phyloP scores from a whole-genome alignment of 1,139 yeast genomes.

The Taphrina wiesneri region DNA sequence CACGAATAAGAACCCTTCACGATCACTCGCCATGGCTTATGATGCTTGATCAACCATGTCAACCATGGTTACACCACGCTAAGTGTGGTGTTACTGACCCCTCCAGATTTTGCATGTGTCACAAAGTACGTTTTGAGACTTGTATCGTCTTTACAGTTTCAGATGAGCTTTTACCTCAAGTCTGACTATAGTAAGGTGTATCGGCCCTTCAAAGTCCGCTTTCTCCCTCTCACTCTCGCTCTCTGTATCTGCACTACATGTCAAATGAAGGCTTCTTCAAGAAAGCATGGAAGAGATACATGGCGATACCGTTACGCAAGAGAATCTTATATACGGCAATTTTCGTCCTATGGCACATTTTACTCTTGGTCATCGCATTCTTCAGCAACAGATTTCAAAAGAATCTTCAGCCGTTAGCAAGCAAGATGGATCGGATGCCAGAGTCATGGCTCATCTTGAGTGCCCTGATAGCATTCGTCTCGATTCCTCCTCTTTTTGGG shows the following conservation, averaged over 20 bases:
- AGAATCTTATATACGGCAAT: conserved; percentile 11
- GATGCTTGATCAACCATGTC: background rate
- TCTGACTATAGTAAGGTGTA: background rate
- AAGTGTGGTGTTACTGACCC: background rate
- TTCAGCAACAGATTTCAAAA: conserved; percentile 14
- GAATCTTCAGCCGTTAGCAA: conserved; percentile 25
- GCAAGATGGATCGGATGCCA: conserved; percentile 17
- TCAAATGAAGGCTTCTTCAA: background rate
- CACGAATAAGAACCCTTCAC: background rate
- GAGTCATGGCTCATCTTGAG: conserved; percentile 26
- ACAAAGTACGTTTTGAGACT: too few species aligned
- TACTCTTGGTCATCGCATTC: background rate
- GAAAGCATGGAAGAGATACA: conserved; percentile 2
- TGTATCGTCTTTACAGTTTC: too few species aligned
- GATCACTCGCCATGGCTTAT: background rate
- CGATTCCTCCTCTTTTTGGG: conserved; percentile 36
- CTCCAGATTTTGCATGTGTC: too few species aligned
- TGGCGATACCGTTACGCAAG: conserved; percentile 1
- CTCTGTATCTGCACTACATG: background rate
- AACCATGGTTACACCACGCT: background rate
- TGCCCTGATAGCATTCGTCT: conserved; percentile 26
- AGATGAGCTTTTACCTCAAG: background rate
- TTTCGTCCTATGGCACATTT: conserved; percentile 5
- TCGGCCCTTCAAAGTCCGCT: background rate
- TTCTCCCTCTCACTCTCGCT: background rate